Percentiles rank a stretch among this genome's conserved stretches.
Evolutionary conservation across 129 eudicot species (phyloP).

Genomic region (Saussurea involucrata): DNA sequence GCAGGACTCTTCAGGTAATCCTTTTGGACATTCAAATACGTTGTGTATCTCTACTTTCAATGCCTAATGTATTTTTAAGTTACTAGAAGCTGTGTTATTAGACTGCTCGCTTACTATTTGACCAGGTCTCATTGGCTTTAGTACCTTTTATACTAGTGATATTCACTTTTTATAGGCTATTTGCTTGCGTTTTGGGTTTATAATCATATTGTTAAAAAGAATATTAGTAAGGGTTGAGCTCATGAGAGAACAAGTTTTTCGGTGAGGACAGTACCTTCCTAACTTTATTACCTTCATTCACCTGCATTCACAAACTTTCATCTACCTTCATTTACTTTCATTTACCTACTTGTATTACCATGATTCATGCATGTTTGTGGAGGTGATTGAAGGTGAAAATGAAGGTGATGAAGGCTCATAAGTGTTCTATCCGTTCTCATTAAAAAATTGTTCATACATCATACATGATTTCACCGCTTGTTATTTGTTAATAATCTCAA

Average conservation of each 20-base stretch:
- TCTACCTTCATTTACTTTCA: background rate
- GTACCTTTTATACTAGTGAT: background rate
- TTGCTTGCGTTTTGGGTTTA: background rate
- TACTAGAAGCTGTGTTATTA: background rate
- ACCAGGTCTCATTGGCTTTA: background rate
- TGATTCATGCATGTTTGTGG: background rate
- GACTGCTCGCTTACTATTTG: background rate
- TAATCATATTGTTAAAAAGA: background rate
- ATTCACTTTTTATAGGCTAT: background rate
- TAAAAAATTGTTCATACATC: background rate
- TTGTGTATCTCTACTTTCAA: background rate
- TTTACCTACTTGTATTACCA: background rate
- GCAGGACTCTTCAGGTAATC: constrained; percentile 68
- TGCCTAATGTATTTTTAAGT: background rate
- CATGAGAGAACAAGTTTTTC: background rate
- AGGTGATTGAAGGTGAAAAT: background rate
- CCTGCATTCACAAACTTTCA: background rate
- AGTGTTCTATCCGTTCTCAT: background rate
- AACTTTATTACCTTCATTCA: background rate
- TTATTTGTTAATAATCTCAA: background rate
- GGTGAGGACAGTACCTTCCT: background rate
- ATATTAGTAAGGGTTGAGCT: background rate
- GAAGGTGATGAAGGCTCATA: background rate
- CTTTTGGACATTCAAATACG: background rate
- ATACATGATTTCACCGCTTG: background rate